phyloP scores from a whole-genome alignment of 1,139 yeast genomes.

The Eremothecium sinecaudum region DNA sequence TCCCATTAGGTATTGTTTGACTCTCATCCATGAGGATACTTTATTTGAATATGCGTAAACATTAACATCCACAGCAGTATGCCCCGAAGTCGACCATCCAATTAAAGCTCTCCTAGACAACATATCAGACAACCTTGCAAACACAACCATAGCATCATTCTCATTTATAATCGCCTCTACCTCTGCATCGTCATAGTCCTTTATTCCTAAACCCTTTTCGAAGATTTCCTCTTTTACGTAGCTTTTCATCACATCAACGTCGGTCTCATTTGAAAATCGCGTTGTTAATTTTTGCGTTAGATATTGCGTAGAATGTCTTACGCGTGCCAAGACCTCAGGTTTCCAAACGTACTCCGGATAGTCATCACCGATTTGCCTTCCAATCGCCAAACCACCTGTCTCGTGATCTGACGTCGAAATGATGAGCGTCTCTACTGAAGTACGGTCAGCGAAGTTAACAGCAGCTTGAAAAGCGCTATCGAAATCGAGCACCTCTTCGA shows the following conservation, averaged over 20 bases:
- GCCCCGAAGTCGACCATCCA: conserved; percentile 88
- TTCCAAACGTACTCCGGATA: conserved; percentile 70
- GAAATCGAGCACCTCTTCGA: conserved; percentile 64
- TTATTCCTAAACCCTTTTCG: conserved; percentile 50
- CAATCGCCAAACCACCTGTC: conserved; percentile 77
- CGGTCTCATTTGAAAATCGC: conserved; percentile 29
- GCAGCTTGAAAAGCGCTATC: conserved; percentile 69
- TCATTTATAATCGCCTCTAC: conserved; percentile 30
- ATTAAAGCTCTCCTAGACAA: conserved; percentile 62
- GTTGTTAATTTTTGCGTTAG: conserved; percentile 37
- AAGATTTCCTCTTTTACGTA: conserved; percentile 46
- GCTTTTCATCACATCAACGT: conserved; percentile 25
- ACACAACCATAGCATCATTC: conserved; percentile 21
- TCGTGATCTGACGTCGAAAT: conserved; percentile 84
- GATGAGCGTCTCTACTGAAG: conserved; percentile 63
- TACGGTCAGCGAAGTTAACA: conserved; percentile 49
- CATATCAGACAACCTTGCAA: conserved; percentile 46
- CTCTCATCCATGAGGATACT: conserved; percentile 33
- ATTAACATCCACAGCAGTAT: conserved; percentile 83
- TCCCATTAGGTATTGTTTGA: conserved; percentile 51
- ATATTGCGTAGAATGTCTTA: conserved; percentile 66
- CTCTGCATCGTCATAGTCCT: conserved; percentile 44
- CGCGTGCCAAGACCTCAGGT: conserved; percentile 58
- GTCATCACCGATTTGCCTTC: conserved; percentile 53
- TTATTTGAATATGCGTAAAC: conserved; percentile 64